phyloP scores from a whole-genome alignment of 352 stramenopile species.

The Blastocystis sp. region DNA sequence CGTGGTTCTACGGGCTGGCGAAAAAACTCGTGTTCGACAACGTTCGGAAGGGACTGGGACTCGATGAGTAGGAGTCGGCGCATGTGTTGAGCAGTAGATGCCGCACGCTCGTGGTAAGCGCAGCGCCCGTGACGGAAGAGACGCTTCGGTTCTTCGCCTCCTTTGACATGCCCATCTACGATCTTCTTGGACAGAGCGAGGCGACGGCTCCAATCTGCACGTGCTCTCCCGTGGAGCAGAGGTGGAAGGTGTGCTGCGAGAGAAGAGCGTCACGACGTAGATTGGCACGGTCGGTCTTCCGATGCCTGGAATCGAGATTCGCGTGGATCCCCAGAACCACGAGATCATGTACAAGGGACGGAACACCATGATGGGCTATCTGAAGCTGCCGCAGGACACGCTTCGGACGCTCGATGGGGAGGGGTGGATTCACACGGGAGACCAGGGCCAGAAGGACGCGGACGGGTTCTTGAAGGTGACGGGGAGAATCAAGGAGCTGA shows the following conservation, averaged over 20 bases:
- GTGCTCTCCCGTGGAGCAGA: conserved; percentile 75
- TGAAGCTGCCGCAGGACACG: conserved; percentile 79
- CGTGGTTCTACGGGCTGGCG: conserved; percentile 86
- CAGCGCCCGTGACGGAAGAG: conserved; percentile 89
- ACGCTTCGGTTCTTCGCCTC: conserved; percentile 92
- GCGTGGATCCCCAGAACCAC: conserved; percentile 77
- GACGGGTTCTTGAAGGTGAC: conserved; percentile 78
- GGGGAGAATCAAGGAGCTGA: conserved; percentile 78
- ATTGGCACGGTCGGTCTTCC: conserved; percentile 76
- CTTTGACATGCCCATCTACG: conserved; percentile 90
- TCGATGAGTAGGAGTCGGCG: conserved; percentile 73
- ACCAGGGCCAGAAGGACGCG: conserved; percentile 87
- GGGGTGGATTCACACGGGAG: conserved; percentile 90
- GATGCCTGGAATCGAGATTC: conserved; percentile 77
- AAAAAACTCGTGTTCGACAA: conserved; percentile 83
- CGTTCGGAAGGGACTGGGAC: conserved; percentile 62
- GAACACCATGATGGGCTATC: conserved; percentile 82
- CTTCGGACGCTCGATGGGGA: conserved; percentile 86
- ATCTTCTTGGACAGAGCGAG: conserved; percentile 91
- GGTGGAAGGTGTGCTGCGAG: conserved; percentile 64
- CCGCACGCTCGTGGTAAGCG: conserved; percentile 75
- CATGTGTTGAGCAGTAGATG: conserved; percentile 45
- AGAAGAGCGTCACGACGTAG: conserved; percentile 58
- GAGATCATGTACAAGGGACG: conserved; percentile 79
- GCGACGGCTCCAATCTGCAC: conserved; percentile 83